Evolutionary conservation across 163 green algal species (phyloP), one percentile per base, ranked within the genome.

Genomic region (Smithsoniella earleae): DNA sequence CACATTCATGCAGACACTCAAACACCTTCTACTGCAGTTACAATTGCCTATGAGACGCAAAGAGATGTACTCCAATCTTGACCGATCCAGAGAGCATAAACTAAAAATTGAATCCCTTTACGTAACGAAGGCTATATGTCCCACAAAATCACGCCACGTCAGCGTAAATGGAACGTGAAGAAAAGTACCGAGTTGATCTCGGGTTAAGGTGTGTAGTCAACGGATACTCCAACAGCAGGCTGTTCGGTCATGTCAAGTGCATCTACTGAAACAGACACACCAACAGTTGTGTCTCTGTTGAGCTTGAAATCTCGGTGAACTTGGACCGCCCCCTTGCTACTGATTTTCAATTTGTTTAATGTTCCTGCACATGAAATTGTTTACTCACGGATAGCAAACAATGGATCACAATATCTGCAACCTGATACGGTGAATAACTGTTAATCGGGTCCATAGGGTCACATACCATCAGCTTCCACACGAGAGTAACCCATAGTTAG

Each of bases 161-260:
- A n/a, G n/a, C n/a, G n/a, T n/a, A n/a, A n/a, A n/a, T n/a, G n/a
- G n/a, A n/a, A n/a, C n/a, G n/a, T n/a, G n/a, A n/a, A n/a, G n/a
- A n/a, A n/a, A n/a, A n/a, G n/a, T n/a, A n/a, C n/a, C n/a, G n/a
- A n/a, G n/a, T n/a, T n/a, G n/a, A n/a, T n/a, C n/a, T n/a, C n/a
- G n/a, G n/a, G n/a, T 49, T 65, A 65, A 13, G 58, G 58, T 30
- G 58, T 45, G 58, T 69, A 31, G 58, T 69, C 58, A 30, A 69
- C 18, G 22, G 58, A 30, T 25, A 69, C 28, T 18, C 58, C 58
- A 3, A 69, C 8, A 34, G 18, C 27, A 43, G 58, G 58, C 58
- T 38, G 30, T 33, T 69, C 30, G 18, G 58, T n/a, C 18, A 34
- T 30, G 25, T 69, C 58, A 16, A 69, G 58, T 22, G 58, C 58